phyloP scores from a whole-genome alignment of 2,329 filamentous ascomycete genomes.

The Curvularia lunata region DNA sequence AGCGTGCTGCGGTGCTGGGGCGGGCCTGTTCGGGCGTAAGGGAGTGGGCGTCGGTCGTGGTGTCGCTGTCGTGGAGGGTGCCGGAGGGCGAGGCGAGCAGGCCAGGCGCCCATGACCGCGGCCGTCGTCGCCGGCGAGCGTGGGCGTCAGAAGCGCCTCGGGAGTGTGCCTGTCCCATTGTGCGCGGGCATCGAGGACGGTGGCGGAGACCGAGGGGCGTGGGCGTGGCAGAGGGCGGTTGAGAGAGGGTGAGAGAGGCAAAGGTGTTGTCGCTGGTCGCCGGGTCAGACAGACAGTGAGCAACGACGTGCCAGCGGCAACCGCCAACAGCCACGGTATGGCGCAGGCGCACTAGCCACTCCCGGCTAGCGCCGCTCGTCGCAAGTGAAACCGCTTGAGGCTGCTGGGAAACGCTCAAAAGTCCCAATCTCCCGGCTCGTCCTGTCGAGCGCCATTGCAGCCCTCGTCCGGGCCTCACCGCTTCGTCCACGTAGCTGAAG shows the following conservation, averaged over 20 bases:
- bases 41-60: constrained; percentile 19
- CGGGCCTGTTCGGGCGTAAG: constrained; percentile 14
- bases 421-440: neutral
- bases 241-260: neutral
- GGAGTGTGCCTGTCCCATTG: constrained; percentile 51
- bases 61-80: constrained; percentile 16
- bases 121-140: constrained; percentile 38
- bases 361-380: neutral
- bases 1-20: neutral
- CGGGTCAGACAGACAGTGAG: too few relatives aligned
- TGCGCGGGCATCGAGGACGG: constrained; percentile 34
- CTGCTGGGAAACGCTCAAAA: constrained; percentile 1
- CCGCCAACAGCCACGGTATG: too few relatives aligned
- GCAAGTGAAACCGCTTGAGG: constrained; percentile 13
- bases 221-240: constrained; percentile 15
- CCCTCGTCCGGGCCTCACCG: constrained; percentile 11
- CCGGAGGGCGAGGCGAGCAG: constrained; percentile 19
- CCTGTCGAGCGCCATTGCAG: constrained; percentile 1
- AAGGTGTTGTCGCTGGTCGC: neutral
- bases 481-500: constrained; percentile 6
- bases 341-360: constrained; percentile 16
- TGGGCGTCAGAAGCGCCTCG: constrained; percentile 34
- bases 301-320: constrained; percentile 11
- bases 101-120: constrained; percentile 44
- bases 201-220: constrained; percentile 21